phyloP scores from a whole-genome alignment of 805 yeast genomes.

The Myxozyma melibiosi region DNA sequence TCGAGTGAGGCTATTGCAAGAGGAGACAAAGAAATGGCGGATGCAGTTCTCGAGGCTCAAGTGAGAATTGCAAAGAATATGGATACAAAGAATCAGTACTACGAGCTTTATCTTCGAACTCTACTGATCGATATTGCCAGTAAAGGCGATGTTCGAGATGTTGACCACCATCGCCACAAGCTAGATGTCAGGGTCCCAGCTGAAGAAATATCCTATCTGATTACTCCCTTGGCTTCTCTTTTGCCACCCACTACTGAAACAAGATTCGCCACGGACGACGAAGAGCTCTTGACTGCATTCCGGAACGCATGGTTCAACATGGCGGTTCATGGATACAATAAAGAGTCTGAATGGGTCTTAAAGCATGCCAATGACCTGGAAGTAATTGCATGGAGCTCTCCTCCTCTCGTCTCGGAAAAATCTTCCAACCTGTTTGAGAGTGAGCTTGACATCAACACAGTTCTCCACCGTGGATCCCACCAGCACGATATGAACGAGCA shows the following conservation, averaged over 20 bases:
- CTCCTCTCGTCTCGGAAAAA: conserved; percentile 80
- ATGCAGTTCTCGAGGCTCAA: conserved; percentile 53
- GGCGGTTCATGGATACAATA: conserved; percentile 86
- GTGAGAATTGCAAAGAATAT: conserved; percentile 45
- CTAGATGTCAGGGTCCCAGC: conserved; percentile 48
- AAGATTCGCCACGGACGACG: conserved; percentile 50
- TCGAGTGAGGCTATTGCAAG: conserved; percentile 50
- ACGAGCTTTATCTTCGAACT: conserved; percentile 61
- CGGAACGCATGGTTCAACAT: conserved; percentile 93
- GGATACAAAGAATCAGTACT: conserved; percentile 48
- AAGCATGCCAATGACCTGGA: conserved; percentile 54
- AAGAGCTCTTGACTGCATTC: conserved; percentile 60
- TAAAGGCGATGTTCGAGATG: conserved; percentile 75
- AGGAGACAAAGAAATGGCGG: conserved; percentile 43
- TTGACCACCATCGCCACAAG: conserved; percentile 77
- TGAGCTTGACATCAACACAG: conserved; percentile 87
- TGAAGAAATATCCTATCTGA: conserved; percentile 64
- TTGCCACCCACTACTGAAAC: conserved; percentile 55
- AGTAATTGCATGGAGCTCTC: conserved; percentile 81
- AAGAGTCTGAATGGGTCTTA: conserved; percentile 56
- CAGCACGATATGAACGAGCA: conserved; percentile 78
- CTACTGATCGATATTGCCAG: conserved; percentile 66
- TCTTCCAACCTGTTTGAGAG: conserved; percentile 86
- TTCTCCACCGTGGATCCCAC: conserved; percentile 85
- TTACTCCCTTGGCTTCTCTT: conserved; percentile 74